Base-by-base conservation (phyloP, 2,329 filamentous ascomycete genomes). In the Claviceps sp. region DNA sequence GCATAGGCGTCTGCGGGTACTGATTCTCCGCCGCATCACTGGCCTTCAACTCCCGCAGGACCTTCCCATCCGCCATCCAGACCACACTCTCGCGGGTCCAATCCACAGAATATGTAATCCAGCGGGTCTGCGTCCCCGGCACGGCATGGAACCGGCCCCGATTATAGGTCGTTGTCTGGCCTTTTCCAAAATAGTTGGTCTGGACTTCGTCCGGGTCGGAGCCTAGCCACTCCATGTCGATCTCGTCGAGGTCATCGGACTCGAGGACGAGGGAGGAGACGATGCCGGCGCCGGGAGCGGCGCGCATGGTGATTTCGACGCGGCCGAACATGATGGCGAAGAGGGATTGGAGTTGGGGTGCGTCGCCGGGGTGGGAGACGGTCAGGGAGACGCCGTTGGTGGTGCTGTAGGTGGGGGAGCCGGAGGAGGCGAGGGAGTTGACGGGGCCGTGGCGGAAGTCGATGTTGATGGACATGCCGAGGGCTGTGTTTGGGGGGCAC, bases 281-380 rank as follows among this genome's bases (percentile, higher is more conserved):
- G 61, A 98, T 96, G 54, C 93, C 93, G 9, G 80, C 82, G 7
- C 93, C 93, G 0, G 89, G 84, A 9, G 93, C 89, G 26, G 88
- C 82, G 70, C 91, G 90, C 73, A 96, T 77, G 37, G 81, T 84
- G 59, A 90, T 80, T 58, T 95, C 86, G 63, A 96, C 86, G 57
- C 84, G 86, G 59, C 93, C 93, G 66, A 96, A 98, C 93, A 98
- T 97, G 72, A 98, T 95, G 75, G 96, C 97, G 79, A 95, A 97
- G 62, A 93, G 81, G 55, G 89, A 95, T 57, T 78, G 78, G 55
- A 98, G 79, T 66, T 91, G 85, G 0, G 93, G 93, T 3, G 88
- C 80, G 64, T 98, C 88, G 53, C 91, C 90, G 49, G 82, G 76
- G 62, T 82, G 72, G 50, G 80, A 70, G 50, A 98, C 84, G 26